phyloP scores from a whole-genome alignment of 768 basidiomycete species.

The Xerocomus potaroensis region DNA sequence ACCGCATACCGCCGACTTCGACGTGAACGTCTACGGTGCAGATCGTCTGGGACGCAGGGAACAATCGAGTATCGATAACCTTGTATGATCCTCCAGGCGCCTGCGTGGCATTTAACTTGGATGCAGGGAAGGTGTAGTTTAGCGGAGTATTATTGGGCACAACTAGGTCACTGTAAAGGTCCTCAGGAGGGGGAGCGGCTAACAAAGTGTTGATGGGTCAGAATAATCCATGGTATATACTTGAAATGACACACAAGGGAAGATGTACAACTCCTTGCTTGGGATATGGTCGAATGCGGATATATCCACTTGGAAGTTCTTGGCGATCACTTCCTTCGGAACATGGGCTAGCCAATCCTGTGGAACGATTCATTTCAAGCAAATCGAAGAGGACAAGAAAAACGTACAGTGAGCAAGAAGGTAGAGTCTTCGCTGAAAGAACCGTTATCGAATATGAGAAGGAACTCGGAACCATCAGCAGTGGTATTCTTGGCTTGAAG shows the following conservation, averaged over 20 bases:
- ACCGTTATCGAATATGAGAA: conserved; percentile 42
- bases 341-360: conserved; percentile 69
- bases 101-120: conserved; percentile 39
- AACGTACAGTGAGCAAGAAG: conserved; percentile 38
- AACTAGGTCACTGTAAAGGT: conserved; percentile 40
- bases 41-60: conserved; percentile 49
- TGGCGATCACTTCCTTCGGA: conserved; percentile 54
- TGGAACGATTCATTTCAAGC: not conserved
- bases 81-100: conserved; percentile 56
- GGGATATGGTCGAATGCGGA: conserved; percentile 55
- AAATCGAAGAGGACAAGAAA: not conserved
- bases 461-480: conserved; percentile 48
- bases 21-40: conserved; percentile 55
- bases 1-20: conserved; percentile 60
- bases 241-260: conserved; percentile 33
- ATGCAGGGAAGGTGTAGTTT: conserved; percentile 54
- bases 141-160: conserved; percentile 46
- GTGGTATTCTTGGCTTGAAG: conserved; percentile 49
- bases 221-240: not conserved
- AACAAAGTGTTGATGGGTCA: not conserved
- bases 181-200: conserved; percentile 42
- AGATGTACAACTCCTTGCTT: conserved; percentile 51
- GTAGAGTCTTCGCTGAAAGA: conserved; percentile 55
- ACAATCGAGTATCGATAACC: conserved; percentile 52
- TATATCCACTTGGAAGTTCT: conserved; percentile 53